phyloP scores from a whole-genome alignment of 2,329 filamentous ascomycete species.

The Hypoxylon rubiginosum region DNA sequence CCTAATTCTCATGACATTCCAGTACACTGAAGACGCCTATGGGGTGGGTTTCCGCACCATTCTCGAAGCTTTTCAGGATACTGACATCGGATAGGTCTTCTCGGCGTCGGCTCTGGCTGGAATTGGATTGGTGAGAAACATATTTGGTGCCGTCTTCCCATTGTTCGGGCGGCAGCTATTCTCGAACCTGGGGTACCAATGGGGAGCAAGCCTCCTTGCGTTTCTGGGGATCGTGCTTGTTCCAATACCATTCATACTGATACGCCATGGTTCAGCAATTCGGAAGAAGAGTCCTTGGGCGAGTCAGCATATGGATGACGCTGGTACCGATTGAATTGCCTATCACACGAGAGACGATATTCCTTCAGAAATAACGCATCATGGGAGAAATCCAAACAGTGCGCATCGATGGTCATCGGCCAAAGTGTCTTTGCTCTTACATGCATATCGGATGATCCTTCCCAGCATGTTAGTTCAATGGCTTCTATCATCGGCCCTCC shows the following conservation, averaged over 20 bases:
- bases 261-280: conserved; percentile 43
- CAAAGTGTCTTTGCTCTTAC: no score
- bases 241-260: conserved; percentile 52
- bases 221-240: conserved; percentile 53
- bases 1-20: conserved; percentile 63
- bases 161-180: conserved; percentile 55
- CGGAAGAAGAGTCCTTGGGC: conserved; percentile 49
- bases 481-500: neutral
- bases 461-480: neutral
- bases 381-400: neutral
- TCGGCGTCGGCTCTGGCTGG: conserved; percentile 59
- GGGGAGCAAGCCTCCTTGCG: conserved; percentile 54
- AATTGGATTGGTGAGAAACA: conserved; percentile 56
- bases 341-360: neutral
- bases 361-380: neutral
- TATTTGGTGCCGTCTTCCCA: conserved; percentile 56
- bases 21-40: conserved; percentile 64
- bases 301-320: conserved; percentile 44
- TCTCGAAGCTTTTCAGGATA: no score
- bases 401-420: no score
- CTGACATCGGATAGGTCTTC: conserved; percentile 48
- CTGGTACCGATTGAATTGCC: conserved; percentile 11
- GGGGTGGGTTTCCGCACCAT: conserved; percentile 35
- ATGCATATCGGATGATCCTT: no score
- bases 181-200: conserved; percentile 53